Evolutionary conservation across 768 basidiomycete species (phyloP), one percentile per base, ranked within the genome.

Genomic region (Collybiopsis confluens): DNA sequence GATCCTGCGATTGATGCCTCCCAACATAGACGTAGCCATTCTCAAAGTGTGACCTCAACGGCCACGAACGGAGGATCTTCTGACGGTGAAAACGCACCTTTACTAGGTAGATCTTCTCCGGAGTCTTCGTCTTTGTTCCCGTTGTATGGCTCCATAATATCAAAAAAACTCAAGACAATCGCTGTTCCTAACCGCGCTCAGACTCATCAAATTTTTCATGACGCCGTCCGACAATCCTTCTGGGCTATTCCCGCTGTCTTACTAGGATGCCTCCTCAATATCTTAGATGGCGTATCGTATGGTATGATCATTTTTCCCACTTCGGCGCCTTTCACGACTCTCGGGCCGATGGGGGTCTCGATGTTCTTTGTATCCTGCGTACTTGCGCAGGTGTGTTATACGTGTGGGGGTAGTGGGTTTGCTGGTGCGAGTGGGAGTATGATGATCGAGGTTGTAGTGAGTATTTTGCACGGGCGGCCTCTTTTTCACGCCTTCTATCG

Each of bases 381-480:
- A 20, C 8, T 48, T 35, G 28, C 35, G 20, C 47, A 41, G 41
- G 70, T 97, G 21, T 80, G 88, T 0, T 98, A 92, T 67, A 86
- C 89, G 1, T 68, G 86, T 8, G 95, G 93, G 4, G 96, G 90
- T 3, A 93, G 89, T 59, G 86, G 85, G 21, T 97, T 99, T 66
- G 84, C 84, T 8, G 91, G 90, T 46, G 92, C 88, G 1, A 94
- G 92, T 68, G 92, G 90, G 5, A 92, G 90, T 58, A 93, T 95
- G 93, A 97, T 98, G 93, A 98, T 99, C 57, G 96, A 98, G 70
- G 92, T 95, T 10, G 94, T 98, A 59, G 90, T 92, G 65, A 41
- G 86, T 35, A 48, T 26, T 15, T 30, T 26, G 38, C 42, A 45
- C 20, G 45, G n/a, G n/a, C n/a, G n/a, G n/a, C n/a, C 45, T 33